Evolutionary conservation across 108 stramenopile genomes (phyloP), one percentile per base, ranked within the genome.

Genomic region (Nannochloropsis gaditana): DNA sequence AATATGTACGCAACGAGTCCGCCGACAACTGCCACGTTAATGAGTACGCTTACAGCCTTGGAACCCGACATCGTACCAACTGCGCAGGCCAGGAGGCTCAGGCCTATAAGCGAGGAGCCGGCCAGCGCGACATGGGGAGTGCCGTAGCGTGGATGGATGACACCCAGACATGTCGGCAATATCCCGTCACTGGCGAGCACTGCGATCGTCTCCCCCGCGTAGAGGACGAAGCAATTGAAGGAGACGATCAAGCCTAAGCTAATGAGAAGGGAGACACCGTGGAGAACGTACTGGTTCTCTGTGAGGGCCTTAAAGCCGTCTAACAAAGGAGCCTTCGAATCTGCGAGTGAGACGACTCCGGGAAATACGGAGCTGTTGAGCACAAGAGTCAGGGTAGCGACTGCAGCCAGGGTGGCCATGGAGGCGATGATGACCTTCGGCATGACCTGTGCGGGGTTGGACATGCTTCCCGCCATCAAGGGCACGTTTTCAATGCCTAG

Each of bases 401-500:
- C 8, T 73, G 2, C 1, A 0, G 59, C 59, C n/a, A 73, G 8
- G 4, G 59, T 73, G 19, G 59, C 59, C 59, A 73, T 73, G 59
- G 59, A 73, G n/a, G n/a, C n/a, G n/a, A 73, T 73, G 3, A 73
- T 73, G 19, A n/a, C 59, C n/a, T 73, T 73, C 59, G 59, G 59
- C 59, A 73, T 73, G 59, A 73, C 59, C n/a, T 73, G 15, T 15
- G 59, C 59, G 15, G 59, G 59, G 59, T 73, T 73, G 15, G 59
- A 73, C 59, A 73, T n/a, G n/a, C 59, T 73, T n/a, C 59, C 59
- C 5, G 59, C 59, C n/a, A 73, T n/a, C 6, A 73, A 73, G 3
- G 59, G 59, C 59, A 73, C 59, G 59, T n/a, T 73, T 73, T 73
- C 59, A n/a, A 73, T 73, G 19, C 59, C 59, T n/a, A 73, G 59